Evolutionary conservation across 805 yeast genomes (phyloP), one percentile per base, ranked within the genome.

Genomic region (Kregervanrija delftensis): DNA sequence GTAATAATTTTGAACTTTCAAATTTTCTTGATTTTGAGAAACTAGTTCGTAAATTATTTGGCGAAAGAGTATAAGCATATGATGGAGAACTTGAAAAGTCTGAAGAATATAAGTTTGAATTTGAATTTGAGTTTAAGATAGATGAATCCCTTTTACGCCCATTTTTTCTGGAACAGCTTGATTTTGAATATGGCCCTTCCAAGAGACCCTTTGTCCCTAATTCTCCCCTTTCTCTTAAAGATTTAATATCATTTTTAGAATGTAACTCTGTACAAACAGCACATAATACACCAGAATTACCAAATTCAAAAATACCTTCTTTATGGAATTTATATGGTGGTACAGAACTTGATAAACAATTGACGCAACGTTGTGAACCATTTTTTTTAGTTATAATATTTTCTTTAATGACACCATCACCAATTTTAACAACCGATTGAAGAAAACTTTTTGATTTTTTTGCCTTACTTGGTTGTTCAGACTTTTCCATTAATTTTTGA

Each of bases 261-360:
- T 62, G 56, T 22, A 54, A 43, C 11, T 47, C 49, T 16, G 61
- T 56, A 41, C 68, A 64, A 14, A 54, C 49, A 31, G 44, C 17
- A 44, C 68, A 64, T 32, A 64, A 47, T n/a, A 55, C 49, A 1
- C 68, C 68, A 2, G 67, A 52, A 48, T 64, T 64, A 10, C 64
- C 67, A 41, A 56, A 55, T 47, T 63, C 64, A 40, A 60, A 64
- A 8, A 63, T 54, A 2, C 68, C 68, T 17, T 58, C 63, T 30
- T 52, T 56, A 46, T 59, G 56, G 39, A 55, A 64, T 44, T 56
- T 64, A 49, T 57, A 64, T 12, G 66, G 66, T 4, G 61, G 64
- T 41, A 56, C 48, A 2, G 58, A 44, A 1, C 47, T 49, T 8
- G 60, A 52, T 2, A 58, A 49, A 49, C 68, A 64, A 44, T 64